Conservation (phyloP, 768 basidiomycete genomes). For the Sporobolomyces pararoseus region DNA sequence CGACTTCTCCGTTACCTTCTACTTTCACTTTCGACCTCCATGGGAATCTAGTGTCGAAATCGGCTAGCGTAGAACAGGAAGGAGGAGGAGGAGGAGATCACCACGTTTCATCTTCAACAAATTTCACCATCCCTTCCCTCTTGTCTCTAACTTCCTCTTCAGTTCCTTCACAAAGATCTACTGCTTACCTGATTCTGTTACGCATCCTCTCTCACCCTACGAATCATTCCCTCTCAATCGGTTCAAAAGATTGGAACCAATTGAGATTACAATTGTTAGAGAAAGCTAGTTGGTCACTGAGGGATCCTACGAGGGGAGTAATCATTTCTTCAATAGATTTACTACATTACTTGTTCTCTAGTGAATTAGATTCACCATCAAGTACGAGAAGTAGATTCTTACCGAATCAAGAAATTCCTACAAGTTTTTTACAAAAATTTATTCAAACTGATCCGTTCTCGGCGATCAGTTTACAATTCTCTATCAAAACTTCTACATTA, state of each 20-base stretch:
- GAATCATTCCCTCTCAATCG: not conserved
- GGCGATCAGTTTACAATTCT: constrained; percentile 17
- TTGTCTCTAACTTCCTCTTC: constrained; percentile 33
- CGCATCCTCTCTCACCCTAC: constrained; percentile 13
- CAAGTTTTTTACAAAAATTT: constrained; percentile 7
- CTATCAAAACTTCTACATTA: not conserved
- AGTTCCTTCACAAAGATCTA: constrained; percentile 36
- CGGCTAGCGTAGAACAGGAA: not conserved
- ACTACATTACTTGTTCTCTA: not conserved
- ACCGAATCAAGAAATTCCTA: constrained; percentile 14
- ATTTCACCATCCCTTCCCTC: constrained; percentile 32
- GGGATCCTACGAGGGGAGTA: constrained; percentile 27
- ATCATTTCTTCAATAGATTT: constrained; percentile 5
- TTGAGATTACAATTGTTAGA: not conserved
- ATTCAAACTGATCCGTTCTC: too few species aligned
- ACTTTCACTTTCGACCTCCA: constrained; percentile 14
- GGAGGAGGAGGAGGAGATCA: not conserved
- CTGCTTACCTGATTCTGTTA: constrained; percentile 15
- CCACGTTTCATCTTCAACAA: constrained; percentile 29
- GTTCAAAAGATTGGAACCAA: constrained; percentile 13
- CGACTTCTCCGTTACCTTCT: not conserved
- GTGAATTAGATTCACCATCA: not conserved
- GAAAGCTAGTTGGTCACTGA: constrained; percentile 12
- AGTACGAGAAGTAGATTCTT: not conserved
- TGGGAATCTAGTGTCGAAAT: not conserved